Conservation (phyloP, 2,329 filamentous ascomycete genomes). For the Ophiostoma novo-ulmi region DNA sequence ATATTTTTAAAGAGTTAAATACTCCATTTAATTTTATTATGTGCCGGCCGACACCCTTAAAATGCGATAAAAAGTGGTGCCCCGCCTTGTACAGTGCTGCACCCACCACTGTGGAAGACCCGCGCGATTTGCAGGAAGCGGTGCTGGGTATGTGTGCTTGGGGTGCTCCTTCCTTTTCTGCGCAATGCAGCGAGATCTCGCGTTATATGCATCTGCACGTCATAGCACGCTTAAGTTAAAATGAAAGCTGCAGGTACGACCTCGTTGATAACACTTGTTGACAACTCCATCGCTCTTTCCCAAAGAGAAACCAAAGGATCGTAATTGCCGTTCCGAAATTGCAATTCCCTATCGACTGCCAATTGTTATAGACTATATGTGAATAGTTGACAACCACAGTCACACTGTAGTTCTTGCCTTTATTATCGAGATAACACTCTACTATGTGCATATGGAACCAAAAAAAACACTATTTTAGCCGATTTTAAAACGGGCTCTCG, state of each 20-base stretch:
- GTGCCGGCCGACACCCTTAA: background rate
- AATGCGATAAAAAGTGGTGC: background rate
- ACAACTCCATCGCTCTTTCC: constrained; percentile 9
- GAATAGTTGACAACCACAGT: background rate
- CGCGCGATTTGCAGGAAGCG: background rate
- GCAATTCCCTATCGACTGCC: background rate
- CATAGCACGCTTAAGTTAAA: background rate
- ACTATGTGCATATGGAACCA: background rate
- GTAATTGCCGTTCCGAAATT: background rate
- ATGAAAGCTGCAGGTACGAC: background rate
- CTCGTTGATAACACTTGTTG: background rate
- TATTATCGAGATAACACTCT: background rate
- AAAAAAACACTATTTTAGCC: background rate
- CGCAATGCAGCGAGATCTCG: background rate
- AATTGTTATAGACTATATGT: background rate
- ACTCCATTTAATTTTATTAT: too few species aligned
- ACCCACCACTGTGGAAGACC: background rate
- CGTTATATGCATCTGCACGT: background rate
- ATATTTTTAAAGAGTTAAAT: background rate
- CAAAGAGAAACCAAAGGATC: background rate
- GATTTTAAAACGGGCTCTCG: background rate
- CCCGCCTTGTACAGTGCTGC: background rate
- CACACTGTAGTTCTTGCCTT: background rate
- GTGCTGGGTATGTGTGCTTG: background rate
- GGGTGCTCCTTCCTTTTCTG: background rate